Conservation (phyloP, 2,329 filamentous ascomycete species). For the Aspergillus uvarum region DNA sequence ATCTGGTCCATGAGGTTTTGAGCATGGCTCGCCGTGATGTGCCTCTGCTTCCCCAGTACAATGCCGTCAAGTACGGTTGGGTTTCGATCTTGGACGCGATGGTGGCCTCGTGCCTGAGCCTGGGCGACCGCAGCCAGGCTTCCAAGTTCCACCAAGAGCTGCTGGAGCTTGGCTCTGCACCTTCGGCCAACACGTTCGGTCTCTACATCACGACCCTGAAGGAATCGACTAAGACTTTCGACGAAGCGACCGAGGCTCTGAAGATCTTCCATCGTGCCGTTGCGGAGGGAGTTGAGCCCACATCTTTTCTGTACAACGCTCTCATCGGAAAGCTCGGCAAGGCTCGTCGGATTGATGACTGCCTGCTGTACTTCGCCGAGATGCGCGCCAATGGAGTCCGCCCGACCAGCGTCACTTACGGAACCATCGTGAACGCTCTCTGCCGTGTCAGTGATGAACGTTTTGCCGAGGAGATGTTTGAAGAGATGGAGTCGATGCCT, state of each 20-base stretch:
- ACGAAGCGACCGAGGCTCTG: constrained; percentile 93
- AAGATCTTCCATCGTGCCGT: constrained; percentile 96
- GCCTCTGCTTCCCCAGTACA: constrained; percentile 78
- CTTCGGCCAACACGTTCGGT: constrained; percentile 95
- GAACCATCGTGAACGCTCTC: constrained; percentile 95
- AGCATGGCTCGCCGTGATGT: constrained; percentile 87
- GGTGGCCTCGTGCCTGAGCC: constrained; percentile 84
- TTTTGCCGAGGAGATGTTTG: constrained; percentile 95
- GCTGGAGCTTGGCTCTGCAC: constrained; percentile 82
- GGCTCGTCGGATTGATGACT: constrained; percentile 95
- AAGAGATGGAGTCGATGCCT: constrained; percentile 98
- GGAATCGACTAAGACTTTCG: constrained; percentile 94
- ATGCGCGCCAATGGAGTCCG: constrained; percentile 93
- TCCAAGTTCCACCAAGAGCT: constrained; percentile 89
- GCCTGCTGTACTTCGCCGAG: constrained; percentile 95
- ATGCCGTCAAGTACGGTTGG: constrained; percentile 91
- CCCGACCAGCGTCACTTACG: constrained; percentile 95
- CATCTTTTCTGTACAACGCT: constrained; percentile 96
- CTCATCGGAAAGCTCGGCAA: constrained; percentile 98
- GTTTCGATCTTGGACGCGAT: constrained; percentile 94
- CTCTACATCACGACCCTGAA: constrained; percentile 99
- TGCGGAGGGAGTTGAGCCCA: constrained; percentile 89
- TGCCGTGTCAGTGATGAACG: constrained; percentile 97
- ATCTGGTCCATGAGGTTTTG: constrained; percentile 80
- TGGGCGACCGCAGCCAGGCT: constrained; percentile 77